Percentiles rank a stretch among this genome's conserved stretches.
phyloP scores from a whole-genome alignment of 2,329 filamentous ascomycete genomes.

The Aphanoascus verrucosus region DNA sequence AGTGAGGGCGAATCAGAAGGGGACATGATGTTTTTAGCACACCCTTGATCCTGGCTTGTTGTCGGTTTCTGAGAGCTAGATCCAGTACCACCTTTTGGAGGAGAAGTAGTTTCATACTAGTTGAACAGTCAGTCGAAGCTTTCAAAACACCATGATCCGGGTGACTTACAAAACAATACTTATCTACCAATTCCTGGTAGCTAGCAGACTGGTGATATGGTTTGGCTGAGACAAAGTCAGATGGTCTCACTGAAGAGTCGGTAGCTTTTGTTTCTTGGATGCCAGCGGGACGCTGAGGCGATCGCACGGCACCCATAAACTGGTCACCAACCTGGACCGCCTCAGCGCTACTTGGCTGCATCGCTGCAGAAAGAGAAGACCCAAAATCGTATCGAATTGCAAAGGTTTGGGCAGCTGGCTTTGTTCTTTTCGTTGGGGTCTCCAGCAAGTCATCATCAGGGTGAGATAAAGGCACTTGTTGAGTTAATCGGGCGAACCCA shows the following conservation, averaged over 20 bases:
- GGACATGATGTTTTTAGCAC: conserved; percentile 2
- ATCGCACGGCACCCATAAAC: not conserved
- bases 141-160: not conserved
- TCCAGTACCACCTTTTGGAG: not conserved
- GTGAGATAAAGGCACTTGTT: conserved; percentile 3
- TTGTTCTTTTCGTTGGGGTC: conserved; percentile 35
- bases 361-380: conserved; percentile 76
- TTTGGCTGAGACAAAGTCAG: conserved; percentile 39
- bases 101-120: conserved; percentile 8
- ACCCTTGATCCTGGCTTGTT: not conserved
- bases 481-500: not conserved
- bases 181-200: conserved; percentile 94
- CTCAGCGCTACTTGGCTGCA: conserved; percentile 44
- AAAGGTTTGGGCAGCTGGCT: conserved; percentile 58
- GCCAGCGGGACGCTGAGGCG: not conserved
- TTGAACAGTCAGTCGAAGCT: not conserved
- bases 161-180: conserved; percentile 98
- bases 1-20: conserved; percentile 2
- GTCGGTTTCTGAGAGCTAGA: not conserved
- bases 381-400: conserved; percentile 93
- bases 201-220: conserved; percentile 72
- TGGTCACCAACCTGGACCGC: not conserved
- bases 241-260: not conserved
- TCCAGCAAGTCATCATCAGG: conserved; percentile 2
- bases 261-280: not conserved